Evolutionary conservation across 1,139 yeast species (phyloP).

Genomic region (Arxiozyma bovina): DNA sequence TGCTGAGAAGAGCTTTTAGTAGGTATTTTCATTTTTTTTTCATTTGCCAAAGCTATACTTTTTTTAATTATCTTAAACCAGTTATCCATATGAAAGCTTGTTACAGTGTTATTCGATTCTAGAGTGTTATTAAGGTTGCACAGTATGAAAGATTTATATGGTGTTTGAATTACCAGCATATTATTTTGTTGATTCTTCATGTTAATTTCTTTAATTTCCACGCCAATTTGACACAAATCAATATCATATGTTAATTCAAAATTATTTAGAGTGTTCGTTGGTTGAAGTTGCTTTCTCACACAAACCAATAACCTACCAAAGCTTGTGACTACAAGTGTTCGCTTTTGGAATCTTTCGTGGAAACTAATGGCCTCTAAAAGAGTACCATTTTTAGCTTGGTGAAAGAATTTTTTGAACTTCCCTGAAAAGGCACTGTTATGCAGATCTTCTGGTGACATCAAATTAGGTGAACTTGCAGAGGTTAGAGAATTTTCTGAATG

Average conservation of each 20-base stretch:
- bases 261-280: conserved; percentile 10
- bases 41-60: conserved; percentile 20
- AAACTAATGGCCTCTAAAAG: conserved; percentile 12
- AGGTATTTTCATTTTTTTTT: conserved; percentile 8
- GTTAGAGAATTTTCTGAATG: background rate
- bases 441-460: background rate
- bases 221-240: conserved; percentile 23
- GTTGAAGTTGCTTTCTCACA: conserved; percentile 15
- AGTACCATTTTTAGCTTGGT: conserved; percentile 14
- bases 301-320: conserved; percentile 27
- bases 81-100: conserved; percentile 7
- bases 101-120: background rate
- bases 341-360: conserved; percentile 17
- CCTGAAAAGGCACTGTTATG: conserved; percentile 14
- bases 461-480: background rate
- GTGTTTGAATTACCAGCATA: conserved; percentile 24
- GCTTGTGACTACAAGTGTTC: conserved; percentile 24
- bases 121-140: conserved; percentile 10
- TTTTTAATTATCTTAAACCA: conserved; percentile 24
- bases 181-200: conserved; percentile 9
- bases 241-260: conserved; percentile 23
- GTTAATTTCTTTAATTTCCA: conserved; percentile 21
- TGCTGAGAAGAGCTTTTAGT: background rate
- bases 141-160: conserved; percentile 26
- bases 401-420: conserved; percentile 24